phyloP scores from a whole-genome alignment of 1,139 yeast genomes.

The Lodderomyces beijingensis region DNA sequence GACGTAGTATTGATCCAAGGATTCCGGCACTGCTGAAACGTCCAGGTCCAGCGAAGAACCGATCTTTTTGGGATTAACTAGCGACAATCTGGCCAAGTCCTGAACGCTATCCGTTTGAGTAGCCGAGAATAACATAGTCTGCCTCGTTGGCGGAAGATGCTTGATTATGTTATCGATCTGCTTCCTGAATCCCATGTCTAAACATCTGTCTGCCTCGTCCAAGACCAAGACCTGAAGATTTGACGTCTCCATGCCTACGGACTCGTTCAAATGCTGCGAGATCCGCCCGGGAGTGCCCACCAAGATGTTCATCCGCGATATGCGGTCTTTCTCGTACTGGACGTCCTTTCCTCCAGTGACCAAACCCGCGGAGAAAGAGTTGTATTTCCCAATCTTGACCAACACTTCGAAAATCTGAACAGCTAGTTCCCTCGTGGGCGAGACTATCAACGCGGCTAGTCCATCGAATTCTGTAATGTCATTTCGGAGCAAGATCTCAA shows the following conservation, averaged over 20 bases:
- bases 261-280: constrained; percentile 91
- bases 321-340: constrained; percentile 79
- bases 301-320: constrained; percentile 76
- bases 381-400: constrained; percentile 75
- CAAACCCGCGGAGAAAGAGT: constrained; percentile 84
- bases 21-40: constrained; percentile 69
- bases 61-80: constrained; percentile 72
- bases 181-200: constrained; percentile 94
- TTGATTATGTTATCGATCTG: constrained; percentile 82
- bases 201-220: constrained; percentile 94
- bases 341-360: constrained; percentile 98
- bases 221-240: constrained; percentile 79
- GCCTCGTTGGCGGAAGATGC: constrained; percentile 81
- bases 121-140: constrained; percentile 86
- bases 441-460: constrained; percentile 82
- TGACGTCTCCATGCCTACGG: constrained; percentile 76
- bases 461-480: constrained; percentile 90
- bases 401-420: constrained; percentile 91
- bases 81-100: constrained; percentile 84
- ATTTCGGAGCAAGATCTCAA: constrained; percentile 67
- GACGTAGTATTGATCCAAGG: constrained; percentile 79
- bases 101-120: constrained; percentile 87
- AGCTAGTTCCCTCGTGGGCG: constrained; percentile 94
- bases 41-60: constrained; percentile 54
- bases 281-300: constrained; percentile 97